Evolutionary conservation across 106 monocot species (phyloP).

Genomic region (Acorus gramineus): DNA sequence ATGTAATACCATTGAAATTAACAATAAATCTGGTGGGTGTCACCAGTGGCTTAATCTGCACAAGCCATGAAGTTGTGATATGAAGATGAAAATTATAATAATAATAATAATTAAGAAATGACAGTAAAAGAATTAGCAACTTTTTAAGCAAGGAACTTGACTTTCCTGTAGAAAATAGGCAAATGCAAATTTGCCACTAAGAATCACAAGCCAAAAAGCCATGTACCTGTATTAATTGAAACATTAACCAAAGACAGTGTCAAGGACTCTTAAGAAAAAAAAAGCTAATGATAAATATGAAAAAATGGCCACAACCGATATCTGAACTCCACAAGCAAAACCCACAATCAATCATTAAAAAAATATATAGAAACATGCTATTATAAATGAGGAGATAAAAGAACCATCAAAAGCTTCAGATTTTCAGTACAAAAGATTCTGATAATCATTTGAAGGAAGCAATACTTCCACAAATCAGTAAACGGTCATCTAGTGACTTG

Average conservation of each 20-base stretch:
- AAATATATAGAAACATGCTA: no score
- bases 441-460: no score
- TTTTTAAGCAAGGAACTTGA: neutral
- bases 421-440: no score
- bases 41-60: constrained; percentile 89
- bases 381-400: no score
- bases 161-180: constrained; percentile 88
- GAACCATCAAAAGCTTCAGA: neutral
- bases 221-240: constrained; percentile 44
- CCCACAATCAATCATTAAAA: no score
- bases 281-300: no score
- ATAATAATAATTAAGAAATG: neutral
- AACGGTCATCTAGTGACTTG: no score
- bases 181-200: constrained; percentile 79
- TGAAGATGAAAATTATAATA: neutral
- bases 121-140: neutral
- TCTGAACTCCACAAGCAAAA: no score
- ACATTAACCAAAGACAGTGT: no score
- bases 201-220: constrained; percentile 69
- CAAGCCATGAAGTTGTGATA: neutral
- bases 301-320: no score
- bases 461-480: no score
- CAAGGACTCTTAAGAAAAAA: no score
- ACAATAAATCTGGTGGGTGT: constrained; percentile 59
- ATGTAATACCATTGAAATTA: constrained; percentile 29